phyloP scores from a whole-genome alignment of 805 yeast genomes.

The Metschnikowia reukaufii region DNA sequence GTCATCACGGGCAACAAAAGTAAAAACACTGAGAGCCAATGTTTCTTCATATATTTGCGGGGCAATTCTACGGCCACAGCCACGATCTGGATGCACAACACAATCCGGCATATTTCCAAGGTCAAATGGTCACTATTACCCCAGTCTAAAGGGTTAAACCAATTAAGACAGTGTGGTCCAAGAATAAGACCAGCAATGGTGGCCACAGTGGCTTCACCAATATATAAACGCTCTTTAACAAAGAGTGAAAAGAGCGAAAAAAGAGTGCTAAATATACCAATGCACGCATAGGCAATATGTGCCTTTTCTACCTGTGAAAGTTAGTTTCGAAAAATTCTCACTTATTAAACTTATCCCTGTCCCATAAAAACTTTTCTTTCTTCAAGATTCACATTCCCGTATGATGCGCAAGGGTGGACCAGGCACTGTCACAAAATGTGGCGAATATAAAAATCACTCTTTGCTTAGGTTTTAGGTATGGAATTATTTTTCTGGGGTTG shows the following conservation, averaged over 20 bases:
- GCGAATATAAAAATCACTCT: no score
- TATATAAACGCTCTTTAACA: conserved; percentile 78
- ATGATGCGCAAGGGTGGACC: no score
- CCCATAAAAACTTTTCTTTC: no score
- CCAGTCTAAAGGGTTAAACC: conserved; percentile 86
- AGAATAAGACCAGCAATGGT: conserved; percentile 80
- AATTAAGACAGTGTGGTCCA: conserved; percentile 81
- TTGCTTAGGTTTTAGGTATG: no score
- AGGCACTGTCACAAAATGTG: no score
- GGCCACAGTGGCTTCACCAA: conserved; percentile 92
- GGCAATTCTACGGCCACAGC: conserved; percentile 96
- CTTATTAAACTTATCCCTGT: no score
- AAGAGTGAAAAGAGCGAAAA: conserved; percentile 80
- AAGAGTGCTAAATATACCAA: conserved; percentile 77
- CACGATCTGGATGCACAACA: conserved; percentile 82
- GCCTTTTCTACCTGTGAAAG: conserved; percentile 50
- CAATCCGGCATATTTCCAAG: conserved; percentile 78
- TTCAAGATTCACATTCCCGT: no score
- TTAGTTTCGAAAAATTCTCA: conserved; percentile 13
- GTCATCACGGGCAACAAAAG: conserved; percentile 87
- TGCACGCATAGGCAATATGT: conserved; percentile 84
- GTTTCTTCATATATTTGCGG: conserved; percentile 79
- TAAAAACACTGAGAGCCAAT: conserved; percentile 74
- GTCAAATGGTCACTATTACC: conserved; percentile 82
- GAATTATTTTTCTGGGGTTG: no score